Conservation (phyloP, 805 yeast genomes). For the Zygosaccharomyces gambellarensis region DNA sequence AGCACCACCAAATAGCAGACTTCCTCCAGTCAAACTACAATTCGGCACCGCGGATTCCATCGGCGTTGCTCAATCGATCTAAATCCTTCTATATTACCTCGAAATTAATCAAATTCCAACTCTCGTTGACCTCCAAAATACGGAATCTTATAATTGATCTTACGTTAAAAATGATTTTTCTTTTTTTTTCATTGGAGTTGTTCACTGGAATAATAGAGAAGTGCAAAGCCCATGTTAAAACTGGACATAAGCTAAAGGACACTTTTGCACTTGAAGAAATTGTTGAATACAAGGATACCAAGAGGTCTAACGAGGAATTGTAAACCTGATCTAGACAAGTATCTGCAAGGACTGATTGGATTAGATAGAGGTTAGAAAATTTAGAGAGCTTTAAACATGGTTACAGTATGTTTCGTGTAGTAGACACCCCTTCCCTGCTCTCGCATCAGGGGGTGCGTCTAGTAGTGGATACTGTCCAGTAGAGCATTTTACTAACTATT, state of each 20-base stretch:
- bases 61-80: not conserved
- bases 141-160: not conserved
- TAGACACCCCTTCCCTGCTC: not conserved
- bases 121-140: not conserved
- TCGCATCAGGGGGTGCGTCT: not conserved
- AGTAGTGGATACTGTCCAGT: not conserved
- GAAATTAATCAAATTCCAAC: not conserved
- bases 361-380: not conserved
- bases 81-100: not conserved
- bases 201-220: not conserved
- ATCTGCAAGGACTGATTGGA: not conserved
- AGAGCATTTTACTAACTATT: conserved; percentile 8
- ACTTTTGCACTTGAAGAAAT: not conserved
- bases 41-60: not conserved
- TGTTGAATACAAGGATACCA: not conserved
- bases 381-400: not conserved
- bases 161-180: conserved; percentile 3
- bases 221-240: not conserved
- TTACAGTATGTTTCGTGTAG: conserved; percentile 2
- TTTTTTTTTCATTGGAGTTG: not conserved
- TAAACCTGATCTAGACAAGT: not conserved
- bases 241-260: not conserved
- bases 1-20: not conserved
- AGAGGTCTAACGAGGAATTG: not conserved
- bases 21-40: not conserved